A percentile compares a stretch with the other conserved stretches of the same genome.
Evolutionary conservation across 768 basidiomycete genomes (phyloP).

Genomic region (Pisolithus microcarpus): DNA sequence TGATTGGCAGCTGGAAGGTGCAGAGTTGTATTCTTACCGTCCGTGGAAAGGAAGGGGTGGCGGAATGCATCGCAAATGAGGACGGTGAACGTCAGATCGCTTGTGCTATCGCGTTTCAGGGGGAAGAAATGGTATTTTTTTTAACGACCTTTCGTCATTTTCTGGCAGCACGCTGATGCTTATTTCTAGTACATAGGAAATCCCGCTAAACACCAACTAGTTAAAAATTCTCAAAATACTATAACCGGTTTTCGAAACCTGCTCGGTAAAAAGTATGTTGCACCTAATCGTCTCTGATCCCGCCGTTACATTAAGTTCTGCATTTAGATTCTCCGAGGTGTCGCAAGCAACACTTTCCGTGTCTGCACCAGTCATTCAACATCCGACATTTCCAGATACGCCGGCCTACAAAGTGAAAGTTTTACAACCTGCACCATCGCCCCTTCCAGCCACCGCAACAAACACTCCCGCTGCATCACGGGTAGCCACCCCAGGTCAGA

Average conservation of each 20-base stretch:
- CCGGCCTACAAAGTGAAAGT: constrained; percentile 83
- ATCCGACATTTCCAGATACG: constrained; percentile 59
- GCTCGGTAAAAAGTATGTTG: constrained; percentile 80
- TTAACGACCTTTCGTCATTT: constrained; percentile 8
- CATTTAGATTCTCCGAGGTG: constrained; percentile 68
- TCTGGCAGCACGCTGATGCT: constrained; percentile 2
- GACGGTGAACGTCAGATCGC: constrained; percentile 98
- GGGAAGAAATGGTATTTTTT: constrained; percentile 74
- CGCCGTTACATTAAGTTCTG: neutral
- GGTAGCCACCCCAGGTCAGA: constrained; percentile 64
- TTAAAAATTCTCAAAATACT: constrained; percentile 91
- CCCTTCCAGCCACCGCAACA: constrained; percentile 46
- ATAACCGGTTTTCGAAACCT: constrained; percentile 93
- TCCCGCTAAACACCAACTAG: constrained; percentile 88
- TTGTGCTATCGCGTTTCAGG: constrained; percentile 84
- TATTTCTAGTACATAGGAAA: constrained; percentile 84
- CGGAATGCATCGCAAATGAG: constrained; percentile 96
- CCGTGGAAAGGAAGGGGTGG: constrained; percentile 67
- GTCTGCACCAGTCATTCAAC: constrained; percentile 72
- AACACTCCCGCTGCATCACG: constrained; percentile 62
- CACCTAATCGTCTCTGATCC: neutral
- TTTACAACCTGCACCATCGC: constrained; percentile 70
- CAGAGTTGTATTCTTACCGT: neutral
- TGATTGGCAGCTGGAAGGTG: constrained; percentile 12
- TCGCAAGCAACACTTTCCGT: constrained; percentile 41